These are phyloP conservation scores for Calonectria pteridis DNA, from an alignment of 2,329 filamentous ascomycete species.

Conservation along the genomic window DNA sequence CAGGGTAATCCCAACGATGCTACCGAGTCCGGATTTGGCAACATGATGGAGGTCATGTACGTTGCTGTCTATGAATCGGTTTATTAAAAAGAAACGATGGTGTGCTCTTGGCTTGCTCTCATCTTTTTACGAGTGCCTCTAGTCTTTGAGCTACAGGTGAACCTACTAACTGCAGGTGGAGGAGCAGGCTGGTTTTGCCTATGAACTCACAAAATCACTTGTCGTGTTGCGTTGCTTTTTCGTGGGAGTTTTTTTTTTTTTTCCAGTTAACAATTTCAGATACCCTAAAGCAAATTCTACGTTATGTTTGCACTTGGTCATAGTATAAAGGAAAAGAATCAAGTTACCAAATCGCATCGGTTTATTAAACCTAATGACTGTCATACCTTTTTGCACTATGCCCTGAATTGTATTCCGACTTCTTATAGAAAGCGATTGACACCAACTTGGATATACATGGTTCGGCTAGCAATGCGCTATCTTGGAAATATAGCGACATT, in stretches of 20 bases:
- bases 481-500: not conserved
- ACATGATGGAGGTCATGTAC: slow-evolving; percentile 57
- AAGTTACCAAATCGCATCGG: not conserved
- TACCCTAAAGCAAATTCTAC: slow-evolving; percentile 4
- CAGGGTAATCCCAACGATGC: slow-evolving; percentile 50
- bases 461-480: not conserved
- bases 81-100: slow-evolving; percentile 25
- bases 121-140: slow-evolving; percentile 8
- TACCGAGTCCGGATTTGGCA: slow-evolving; percentile 53
- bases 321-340: not conserved
- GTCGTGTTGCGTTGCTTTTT: slow-evolving; percentile 9
- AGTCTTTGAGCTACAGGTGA: not conserved
- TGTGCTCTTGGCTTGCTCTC: slow-evolving; percentile 2
- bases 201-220: not conserved
- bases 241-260: not conserved
- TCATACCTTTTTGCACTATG: not conserved
- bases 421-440: not conserved
- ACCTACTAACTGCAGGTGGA: not conserved
- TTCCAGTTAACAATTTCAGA: slow-evolving; percentile 7
- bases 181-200: not conserved
- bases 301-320: too few relatives aligned
- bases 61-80: slow-evolving; percentile 53
- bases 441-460: not conserved
- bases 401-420: not conserved
- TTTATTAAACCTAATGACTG: not conserved